Conservation (phyloP, 2,329 filamentous ascomycete species). For the Ophiocordyceps camponoti-saundersi region DNA sequence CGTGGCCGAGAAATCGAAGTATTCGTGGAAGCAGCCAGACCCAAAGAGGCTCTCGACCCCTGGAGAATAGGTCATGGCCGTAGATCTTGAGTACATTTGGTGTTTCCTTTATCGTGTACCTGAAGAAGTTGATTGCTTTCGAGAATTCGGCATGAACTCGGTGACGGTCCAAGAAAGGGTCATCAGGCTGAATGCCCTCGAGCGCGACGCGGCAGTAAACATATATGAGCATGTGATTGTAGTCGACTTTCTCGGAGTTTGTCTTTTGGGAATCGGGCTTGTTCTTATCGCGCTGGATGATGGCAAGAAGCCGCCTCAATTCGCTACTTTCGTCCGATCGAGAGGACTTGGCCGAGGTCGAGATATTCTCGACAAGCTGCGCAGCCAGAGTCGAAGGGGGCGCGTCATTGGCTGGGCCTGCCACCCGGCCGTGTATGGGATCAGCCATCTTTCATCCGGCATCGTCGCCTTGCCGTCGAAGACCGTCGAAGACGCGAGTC, state of each 20-base stretch:
- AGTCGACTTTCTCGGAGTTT: conserved; percentile 47
- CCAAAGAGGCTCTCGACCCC: conserved; percentile 46
- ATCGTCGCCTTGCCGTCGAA: conserved; percentile 6
- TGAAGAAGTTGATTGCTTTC: conserved; percentile 64
- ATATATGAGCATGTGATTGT: conserved; percentile 75
- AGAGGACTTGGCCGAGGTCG: conserved; percentile 43
- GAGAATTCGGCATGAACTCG: conserved; percentile 41
- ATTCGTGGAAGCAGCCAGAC: conserved; percentile 45
- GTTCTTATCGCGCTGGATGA: conserved; percentile 37
- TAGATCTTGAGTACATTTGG: conserved; percentile 46
- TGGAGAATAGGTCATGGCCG: conserved; percentile 23
- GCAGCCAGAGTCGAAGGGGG: conserved; percentile 75
- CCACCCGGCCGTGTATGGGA: conserved; percentile 7
- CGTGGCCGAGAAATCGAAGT: conserved; percentile 38
- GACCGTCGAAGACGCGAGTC: neutral
- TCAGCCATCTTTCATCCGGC: conserved; percentile 13
- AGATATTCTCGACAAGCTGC: conserved; percentile 69
- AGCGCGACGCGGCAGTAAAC: conserved; percentile 69
- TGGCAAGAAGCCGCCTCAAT: conserved; percentile 50
- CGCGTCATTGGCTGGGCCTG: conserved; percentile 11
- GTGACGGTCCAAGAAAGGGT: conserved; percentile 45
- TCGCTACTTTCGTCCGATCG: conserved; percentile 53
- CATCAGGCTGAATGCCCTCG: conserved; percentile 48
- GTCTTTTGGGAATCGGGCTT: conserved; percentile 37
- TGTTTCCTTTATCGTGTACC: conserved; percentile 57